Evolutionary conservation across 345 rosid genomes (phyloP), one percentile per base, ranked within the genome.

Genomic region (Lepidium aucheri): DNA sequence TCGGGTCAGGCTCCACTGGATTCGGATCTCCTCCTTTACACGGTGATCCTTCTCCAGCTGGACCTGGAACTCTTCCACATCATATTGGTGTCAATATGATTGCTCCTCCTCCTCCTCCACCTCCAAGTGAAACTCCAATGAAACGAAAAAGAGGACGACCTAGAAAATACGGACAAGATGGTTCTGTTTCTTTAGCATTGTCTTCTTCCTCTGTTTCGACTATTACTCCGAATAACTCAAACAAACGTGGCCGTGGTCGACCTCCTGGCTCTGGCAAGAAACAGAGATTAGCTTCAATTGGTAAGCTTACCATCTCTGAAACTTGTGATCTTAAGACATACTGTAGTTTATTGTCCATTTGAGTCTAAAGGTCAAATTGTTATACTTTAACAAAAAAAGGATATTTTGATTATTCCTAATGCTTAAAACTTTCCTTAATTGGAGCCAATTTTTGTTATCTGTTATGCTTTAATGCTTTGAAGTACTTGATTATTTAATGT

Each of bases 81-180:
- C 93, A 80, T 44, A 41, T 75, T 3, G 82, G 84, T 40, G 76
- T 84, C 57, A 82, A 82, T 77, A 76, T 81, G 43, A 79, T 83
- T 50, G 66, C 82, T 68, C 72, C 70, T 4, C 62, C 73, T 4
- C 62, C 73, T 76, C 84, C 81, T 63, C 77, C 66, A 0, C 66
- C 73, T 59, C 77, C 80, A 11, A 75, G 79, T 7, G 76, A 77
- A 5, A 86, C 84, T 81, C 84, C 85, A 18, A 59, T 78, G 45
- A 88, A 84, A 69, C 80, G 96, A 60, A 90, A 88, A 76, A 82
- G 99, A 45, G 99, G 97, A 43, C 77, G 99, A 74, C 96, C 99
- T 3, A 76, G 96, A 73, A 90, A 88, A 69, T 90, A 90, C 50
- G 96, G 96, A 40, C 80, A 85, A 15, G 93, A 87, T 52, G 88